Evolutionary conservation across 768 basidiomycete species (phyloP).

Genomic region (Russula virescens): DNA sequence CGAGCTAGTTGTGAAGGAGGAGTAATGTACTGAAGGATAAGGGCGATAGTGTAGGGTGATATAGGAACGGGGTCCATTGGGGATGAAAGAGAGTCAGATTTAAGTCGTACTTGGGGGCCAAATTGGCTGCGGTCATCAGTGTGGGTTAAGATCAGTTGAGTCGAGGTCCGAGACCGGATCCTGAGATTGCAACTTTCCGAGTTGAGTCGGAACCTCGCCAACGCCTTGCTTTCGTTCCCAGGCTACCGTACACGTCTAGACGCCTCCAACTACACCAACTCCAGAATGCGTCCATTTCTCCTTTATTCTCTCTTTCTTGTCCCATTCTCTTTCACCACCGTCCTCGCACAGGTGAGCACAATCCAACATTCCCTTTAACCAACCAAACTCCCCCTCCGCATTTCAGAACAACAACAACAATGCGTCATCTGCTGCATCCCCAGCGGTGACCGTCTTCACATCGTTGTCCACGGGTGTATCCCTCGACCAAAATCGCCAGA

Average conservation of each 20-base stretch:
- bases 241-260: too few species aligned
- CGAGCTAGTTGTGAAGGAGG: conserved; percentile 43
- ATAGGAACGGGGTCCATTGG: conserved; percentile 36
- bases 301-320: conserved; percentile 31
- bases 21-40: conserved; percentile 53
- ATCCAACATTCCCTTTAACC: background rate
- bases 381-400: background rate
- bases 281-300: conserved; percentile 1
- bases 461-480: conserved; percentile 33
- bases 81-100: background rate
- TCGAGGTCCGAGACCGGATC: background rate
- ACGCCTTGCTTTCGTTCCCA: background rate
- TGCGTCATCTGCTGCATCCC: conserved; percentile 13
- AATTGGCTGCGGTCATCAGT: background rate
- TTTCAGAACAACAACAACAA: conserved; percentile 9
- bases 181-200: too few species aligned
- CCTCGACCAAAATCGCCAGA: conserved; percentile 38
- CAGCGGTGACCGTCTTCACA: conserved; percentile 21
- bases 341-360: conserved; percentile 32
- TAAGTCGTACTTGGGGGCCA: background rate
- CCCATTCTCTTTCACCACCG: conserved; percentile 28
- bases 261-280: too few species aligned
- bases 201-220: too few species aligned
- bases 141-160: background rate
- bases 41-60: conserved; percentile 37